phyloP scores from a whole-genome alignment of 164 flowering plant genomes.

The Chimonanthus salicifolius region DNA sequence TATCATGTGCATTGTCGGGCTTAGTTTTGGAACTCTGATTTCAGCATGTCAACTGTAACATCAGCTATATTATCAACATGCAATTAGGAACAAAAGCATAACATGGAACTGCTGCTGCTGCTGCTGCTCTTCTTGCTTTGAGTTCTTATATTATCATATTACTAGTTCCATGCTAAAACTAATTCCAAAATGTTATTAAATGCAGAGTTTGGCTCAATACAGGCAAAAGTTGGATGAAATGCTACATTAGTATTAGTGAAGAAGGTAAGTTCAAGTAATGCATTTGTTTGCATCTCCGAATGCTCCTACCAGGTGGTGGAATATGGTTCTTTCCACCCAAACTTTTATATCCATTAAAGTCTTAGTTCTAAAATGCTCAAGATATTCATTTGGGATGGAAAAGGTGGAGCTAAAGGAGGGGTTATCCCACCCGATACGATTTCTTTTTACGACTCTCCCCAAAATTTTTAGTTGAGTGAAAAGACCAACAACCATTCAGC shows the following conservation, averaged over 20 bases:
- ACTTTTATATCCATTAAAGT: neutral
- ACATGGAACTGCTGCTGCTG: neutral
- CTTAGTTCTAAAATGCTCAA: neutral
- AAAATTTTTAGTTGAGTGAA: neutral
- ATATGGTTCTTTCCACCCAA: neutral
- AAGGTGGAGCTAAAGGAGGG: neutral
- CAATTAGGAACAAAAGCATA: no score
- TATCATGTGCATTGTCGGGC: no score
- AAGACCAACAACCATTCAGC: neutral
- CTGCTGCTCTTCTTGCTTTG: neutral
- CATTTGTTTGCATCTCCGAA: neutral
- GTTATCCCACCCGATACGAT: neutral
- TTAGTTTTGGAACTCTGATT: neutral
- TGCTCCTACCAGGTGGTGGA: neutral
- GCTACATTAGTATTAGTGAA: slow-evolving; percentile 28
- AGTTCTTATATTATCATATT: neutral
- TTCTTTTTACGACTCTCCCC: neutral
- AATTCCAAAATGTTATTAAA: neutral
- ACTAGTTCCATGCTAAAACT: neutral
- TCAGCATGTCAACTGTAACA: neutral
- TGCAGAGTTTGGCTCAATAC: slow-evolving; percentile 91
- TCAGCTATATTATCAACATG: neutral
- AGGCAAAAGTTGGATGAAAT: slow-evolving; percentile 92
- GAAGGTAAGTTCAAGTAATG: neutral
- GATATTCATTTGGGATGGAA: neutral